A percentile compares a stretch with the other conserved stretches of the same genome.
phyloP scores from a whole-genome alignment of 495 filamentous ascomycete genomes.

The Penicillium nucicola region DNA sequence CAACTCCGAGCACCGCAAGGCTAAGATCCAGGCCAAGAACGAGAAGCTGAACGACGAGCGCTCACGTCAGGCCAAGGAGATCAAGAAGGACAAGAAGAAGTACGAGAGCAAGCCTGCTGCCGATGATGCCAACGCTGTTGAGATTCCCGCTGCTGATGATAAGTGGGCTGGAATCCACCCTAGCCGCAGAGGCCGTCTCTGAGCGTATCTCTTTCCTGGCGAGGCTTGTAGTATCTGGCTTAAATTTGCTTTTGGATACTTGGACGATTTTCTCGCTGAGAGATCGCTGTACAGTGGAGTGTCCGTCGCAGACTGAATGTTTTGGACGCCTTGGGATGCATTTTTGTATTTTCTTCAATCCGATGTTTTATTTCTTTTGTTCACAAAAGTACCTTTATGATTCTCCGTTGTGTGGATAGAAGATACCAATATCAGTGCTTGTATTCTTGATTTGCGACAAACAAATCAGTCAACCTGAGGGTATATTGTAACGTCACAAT shows the following conservation, averaged over 20 bases:
- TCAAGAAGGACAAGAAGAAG: slow-evolving; percentile 44
- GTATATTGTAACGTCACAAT: background rate
- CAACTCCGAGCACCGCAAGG: slow-evolving; percentile 64
- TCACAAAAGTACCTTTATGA: slow-evolving; percentile 5
- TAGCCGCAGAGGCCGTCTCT: slow-evolving; percentile 52
- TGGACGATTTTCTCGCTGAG: background rate
- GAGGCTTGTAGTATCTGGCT: too few relatives aligned
- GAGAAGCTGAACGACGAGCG: slow-evolving; percentile 81
- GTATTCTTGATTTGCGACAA: background rate
- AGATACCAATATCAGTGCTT: slow-evolving; percentile 8
- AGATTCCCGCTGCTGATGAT: slow-evolving; percentile 25
- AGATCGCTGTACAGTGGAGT: slow-evolving; percentile 1
- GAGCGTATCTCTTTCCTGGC: slow-evolving; percentile 6
- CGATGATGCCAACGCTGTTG: slow-evolving; percentile 24
- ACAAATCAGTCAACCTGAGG: too few relatives aligned
- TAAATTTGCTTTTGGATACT: background rate
- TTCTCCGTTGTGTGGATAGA: slow-evolving; percentile 8
- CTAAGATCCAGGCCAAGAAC: slow-evolving; percentile 84
- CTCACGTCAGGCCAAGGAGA: slow-evolving; percentile 50
- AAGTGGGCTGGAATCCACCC: slow-evolving; percentile 54
- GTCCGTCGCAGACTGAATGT: background rate
- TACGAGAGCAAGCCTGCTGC: slow-evolving; percentile 21
- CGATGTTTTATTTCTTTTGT: background rate
- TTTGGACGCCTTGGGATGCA: background rate
- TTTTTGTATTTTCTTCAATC: background rate